phyloP scores from a whole-genome alignment of 2,329 filamentous ascomycete species.

The Huntiella omanensis region DNA sequence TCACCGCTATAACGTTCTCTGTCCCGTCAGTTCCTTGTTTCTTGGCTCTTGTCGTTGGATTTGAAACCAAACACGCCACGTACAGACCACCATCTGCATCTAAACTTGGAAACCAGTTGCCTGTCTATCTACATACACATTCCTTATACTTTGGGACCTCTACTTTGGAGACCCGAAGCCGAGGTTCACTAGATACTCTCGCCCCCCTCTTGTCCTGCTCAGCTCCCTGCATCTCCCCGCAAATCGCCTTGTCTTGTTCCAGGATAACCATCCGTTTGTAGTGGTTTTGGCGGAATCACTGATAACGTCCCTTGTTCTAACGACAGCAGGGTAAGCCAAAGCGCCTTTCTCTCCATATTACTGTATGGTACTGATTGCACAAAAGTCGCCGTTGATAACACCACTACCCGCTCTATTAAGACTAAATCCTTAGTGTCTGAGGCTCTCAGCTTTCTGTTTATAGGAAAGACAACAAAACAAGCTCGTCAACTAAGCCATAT shows the following conservation, averaged over 20 bases:
- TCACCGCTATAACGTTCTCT: no score
- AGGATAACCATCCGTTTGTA: neutral
- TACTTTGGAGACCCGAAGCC: neutral
- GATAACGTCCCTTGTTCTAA: no score
- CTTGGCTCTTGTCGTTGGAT: no score
- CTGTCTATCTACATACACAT: no score
- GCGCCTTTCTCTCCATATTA: neutral
- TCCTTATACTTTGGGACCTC: neutral
- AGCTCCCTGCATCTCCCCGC: neutral
- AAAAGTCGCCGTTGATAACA: neutral
- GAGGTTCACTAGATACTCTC: neutral
- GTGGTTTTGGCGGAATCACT: no score
- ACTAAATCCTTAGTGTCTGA: neutral
- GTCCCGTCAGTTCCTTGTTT: no score
- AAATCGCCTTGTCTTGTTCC: neutral
- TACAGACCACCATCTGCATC: no score
- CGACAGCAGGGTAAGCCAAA: conserved; percentile 2
- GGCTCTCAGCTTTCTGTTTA: neutral
- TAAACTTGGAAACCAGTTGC: no score
- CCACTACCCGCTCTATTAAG: neutral
- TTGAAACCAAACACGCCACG: no score
- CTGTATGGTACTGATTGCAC: neutral
- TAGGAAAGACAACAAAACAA: neutral
- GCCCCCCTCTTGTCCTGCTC: neutral
- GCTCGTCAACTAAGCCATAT: no score